Conservation (phyloP, 2,329 filamentous ascomycete genomes). For the Colletotrichum lupini region DNA sequence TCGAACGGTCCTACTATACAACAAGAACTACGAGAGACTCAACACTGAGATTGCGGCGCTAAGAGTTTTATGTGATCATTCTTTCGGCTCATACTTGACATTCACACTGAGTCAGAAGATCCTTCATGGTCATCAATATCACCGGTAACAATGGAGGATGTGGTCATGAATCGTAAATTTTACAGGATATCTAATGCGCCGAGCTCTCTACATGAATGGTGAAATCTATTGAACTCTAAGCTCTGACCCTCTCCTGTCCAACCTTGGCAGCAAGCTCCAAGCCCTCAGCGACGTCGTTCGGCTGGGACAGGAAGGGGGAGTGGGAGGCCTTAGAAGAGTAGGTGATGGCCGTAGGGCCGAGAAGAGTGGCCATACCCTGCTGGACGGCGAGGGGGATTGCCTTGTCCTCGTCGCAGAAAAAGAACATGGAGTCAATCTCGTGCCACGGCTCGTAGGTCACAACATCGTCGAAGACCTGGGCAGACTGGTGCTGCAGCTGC, state of each 20-base stretch:
- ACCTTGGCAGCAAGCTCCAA: constrained; percentile 12
- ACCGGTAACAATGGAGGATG: neutral
- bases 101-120: neutral
- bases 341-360: constrained; percentile 23
- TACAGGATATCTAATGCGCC: neutral
- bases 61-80: neutral
- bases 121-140: no score
- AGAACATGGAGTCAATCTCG: constrained; percentile 40
- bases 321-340: constrained; percentile 22
- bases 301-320: constrained; percentile 21
- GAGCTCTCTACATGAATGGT: neutral
- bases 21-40: no score
- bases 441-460: constrained; percentile 43
- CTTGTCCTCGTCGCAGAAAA: constrained; percentile 41
- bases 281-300: constrained; percentile 6
- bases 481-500: constrained; percentile 23
- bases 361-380: constrained; percentile 37
- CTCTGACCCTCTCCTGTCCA: constrained; percentile 22
- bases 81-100: neutral
- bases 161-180: constrained; percentile 16
- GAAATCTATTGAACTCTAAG: neutral
- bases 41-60: no score
- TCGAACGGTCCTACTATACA: no score
- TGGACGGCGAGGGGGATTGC: constrained; percentile 38
- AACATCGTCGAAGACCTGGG: constrained; percentile 36